These are phyloP conservation scores for Solanum dulcamara DNA, from an alignment of 257 asterid species.

Conservation along the genomic window DNA sequence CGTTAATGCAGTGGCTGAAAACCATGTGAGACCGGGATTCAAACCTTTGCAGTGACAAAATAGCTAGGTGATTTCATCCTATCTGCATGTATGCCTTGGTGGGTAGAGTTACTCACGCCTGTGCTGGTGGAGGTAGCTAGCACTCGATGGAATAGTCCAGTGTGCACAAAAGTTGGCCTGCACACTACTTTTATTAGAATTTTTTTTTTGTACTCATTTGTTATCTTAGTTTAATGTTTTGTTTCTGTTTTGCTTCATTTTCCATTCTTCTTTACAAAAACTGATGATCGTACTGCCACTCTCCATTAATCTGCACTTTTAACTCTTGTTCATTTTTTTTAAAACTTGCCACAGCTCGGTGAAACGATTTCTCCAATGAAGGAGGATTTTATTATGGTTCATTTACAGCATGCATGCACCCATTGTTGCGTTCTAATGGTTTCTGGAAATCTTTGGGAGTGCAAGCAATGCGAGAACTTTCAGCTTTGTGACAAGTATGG, in stretches of 20 bases:
- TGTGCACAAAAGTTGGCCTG: neutral
- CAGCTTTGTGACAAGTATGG: constrained; percentile 82
- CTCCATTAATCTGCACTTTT: neutral
- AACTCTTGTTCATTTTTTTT: neutral
- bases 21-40: neutral
- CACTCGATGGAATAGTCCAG: neutral
- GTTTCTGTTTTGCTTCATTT: neutral
- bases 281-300: neutral
- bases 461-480: constrained; percentile 79
- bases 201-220: neutral
- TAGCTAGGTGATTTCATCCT: neutral
- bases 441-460: constrained; percentile 82
- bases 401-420: constrained; percentile 77
- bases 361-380: constrained; percentile 90
- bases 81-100: neutral
- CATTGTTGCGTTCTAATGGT: constrained; percentile 91
- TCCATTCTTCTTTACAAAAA: neutral
- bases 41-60: neutral
- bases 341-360: constrained; percentile 53
- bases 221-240: neutral
- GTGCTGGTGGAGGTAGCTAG: neutral
- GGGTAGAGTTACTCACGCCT: neutral
- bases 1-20: neutral
- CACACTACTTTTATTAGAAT: neutral
- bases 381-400: constrained; percentile 99